phyloP scores from a whole-genome alignment of 768 basidiomycete species.

The Nidularia pulvinata region DNA sequence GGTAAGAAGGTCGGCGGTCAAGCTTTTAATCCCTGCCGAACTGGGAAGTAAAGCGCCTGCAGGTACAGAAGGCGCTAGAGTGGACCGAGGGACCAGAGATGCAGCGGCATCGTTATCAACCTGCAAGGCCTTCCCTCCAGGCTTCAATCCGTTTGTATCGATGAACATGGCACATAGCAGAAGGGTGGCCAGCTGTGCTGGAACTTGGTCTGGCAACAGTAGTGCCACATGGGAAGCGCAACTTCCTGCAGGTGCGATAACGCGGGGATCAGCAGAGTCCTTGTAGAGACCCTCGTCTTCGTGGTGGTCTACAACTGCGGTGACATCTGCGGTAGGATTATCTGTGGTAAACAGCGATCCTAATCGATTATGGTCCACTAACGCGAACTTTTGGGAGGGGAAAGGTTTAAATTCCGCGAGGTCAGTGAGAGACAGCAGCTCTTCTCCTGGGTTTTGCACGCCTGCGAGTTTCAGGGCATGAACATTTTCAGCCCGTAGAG shows the following conservation, averaged over 20 bases:
- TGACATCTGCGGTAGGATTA: constrained; percentile 50
- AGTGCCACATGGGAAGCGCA: constrained; percentile 64
- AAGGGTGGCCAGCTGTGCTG: constrained; percentile 72
- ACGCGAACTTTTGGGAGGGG: constrained; percentile 61
- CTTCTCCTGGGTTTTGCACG: constrained; percentile 43
- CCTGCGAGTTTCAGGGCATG: constrained; percentile 67
- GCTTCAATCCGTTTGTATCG: constrained; percentile 82
- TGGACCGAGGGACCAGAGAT: constrained; percentile 63
- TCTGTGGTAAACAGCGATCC: constrained; percentile 34
- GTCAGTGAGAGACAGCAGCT: constrained; percentile 72
- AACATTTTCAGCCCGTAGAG: constrained; percentile 85
- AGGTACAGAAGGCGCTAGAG: constrained; percentile 28
- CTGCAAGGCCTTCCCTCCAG: constrained; percentile 72
- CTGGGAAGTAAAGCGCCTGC: constrained; percentile 25
- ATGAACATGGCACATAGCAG: constrained; percentile 81
- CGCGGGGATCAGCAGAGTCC: constrained; percentile 62
- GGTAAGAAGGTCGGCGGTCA: constrained; percentile 43
- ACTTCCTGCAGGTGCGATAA: constrained; percentile 73
- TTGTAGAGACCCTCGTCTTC: constrained; percentile 76
- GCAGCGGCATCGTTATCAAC: constrained; percentile 65
- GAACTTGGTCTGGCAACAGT: constrained; percentile 36
- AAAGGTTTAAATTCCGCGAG: constrained; percentile 44
- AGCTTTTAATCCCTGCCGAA: constrained; percentile 40
- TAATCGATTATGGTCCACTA: constrained; percentile 93
- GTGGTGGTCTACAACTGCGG: constrained; percentile 90